Evolutionary conservation across 2,329 filamentous ascomycete genomes (phyloP).

Genomic region (Remersonia thermophila): DNA sequence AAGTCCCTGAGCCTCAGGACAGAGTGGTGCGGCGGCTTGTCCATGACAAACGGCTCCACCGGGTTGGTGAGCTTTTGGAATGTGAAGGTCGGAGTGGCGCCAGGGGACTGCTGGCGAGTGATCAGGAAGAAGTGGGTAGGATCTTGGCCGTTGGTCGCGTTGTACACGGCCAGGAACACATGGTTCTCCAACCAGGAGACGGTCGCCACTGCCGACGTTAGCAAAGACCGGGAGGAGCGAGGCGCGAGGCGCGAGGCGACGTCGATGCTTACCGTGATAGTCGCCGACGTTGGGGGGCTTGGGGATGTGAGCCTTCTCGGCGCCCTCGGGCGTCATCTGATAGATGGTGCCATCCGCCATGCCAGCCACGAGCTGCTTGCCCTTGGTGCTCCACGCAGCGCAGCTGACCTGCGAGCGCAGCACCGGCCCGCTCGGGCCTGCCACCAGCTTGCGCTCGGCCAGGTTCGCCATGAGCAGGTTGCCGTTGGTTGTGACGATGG

Average conservation of each 20-base stretch:
- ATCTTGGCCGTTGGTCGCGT: slow-evolving; percentile 46
- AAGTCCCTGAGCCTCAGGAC: slow-evolving; percentile 69
- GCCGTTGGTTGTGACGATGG: slow-evolving; percentile 67
- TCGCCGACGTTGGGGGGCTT: slow-evolving; percentile 55
- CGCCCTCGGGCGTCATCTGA: slow-evolving; percentile 76
- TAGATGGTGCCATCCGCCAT: slow-evolving; percentile 65
- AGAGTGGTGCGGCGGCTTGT: slow-evolving; percentile 62
- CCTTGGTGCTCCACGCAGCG: slow-evolving; percentile 81
- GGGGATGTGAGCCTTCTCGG: slow-evolving; percentile 65
- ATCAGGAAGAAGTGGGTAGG: slow-evolving; percentile 70
- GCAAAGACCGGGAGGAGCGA: background rate
- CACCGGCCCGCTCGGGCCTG: slow-evolving; percentile 46
- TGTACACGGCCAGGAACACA: slow-evolving; percentile 70
- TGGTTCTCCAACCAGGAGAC: slow-evolving; percentile 83
- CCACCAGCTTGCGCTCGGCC: slow-evolving; percentile 47
- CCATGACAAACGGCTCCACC: slow-evolving; percentile 57
- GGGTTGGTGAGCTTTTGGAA: slow-evolving; percentile 67
- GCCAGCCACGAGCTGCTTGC: slow-evolving; percentile 85
- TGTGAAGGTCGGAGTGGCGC: slow-evolving; percentile 40
- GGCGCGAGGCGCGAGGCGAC: background rate
- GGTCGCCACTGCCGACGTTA: slow-evolving; percentile 45
- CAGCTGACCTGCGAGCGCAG: slow-evolving; percentile 69
- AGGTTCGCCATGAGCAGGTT: slow-evolving; percentile 77
- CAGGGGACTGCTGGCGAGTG: slow-evolving; percentile 46
- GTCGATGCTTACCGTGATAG: slow-evolving; percentile 49